Conservation (phyloP, 352 stramenopile species). For the Phytophthora melonis region DNA sequence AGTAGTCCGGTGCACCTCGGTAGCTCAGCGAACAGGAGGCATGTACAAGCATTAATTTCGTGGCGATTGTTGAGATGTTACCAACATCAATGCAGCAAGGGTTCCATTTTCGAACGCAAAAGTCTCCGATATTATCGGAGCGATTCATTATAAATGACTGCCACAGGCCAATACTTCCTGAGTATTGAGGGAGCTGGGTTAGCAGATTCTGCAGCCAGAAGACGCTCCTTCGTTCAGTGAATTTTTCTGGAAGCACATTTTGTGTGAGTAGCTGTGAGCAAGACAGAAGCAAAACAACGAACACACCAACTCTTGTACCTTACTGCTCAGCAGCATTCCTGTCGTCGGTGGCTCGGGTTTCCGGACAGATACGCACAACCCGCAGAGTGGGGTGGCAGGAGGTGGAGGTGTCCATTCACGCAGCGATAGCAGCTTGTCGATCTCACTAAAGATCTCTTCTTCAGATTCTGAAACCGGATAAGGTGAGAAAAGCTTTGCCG, state of each 20-base stretch:
- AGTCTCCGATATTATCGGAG: not conserved
- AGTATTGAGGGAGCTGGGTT: not conserved
- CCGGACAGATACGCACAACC: conserved; percentile 34
- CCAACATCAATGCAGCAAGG: no score
- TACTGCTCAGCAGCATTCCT: conserved; percentile 25
- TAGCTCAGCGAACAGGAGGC: no score
- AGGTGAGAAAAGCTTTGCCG: not conserved
- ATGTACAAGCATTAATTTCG: no score
- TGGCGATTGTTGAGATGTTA: no score
- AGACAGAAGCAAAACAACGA: not conserved
- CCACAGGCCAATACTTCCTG: not conserved
- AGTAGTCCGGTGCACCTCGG: no score
- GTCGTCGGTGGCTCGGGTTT: conserved; percentile 31
- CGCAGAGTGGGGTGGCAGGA: conserved; percentile 45
- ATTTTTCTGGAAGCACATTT: conserved; percentile 24
- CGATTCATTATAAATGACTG: not conserved
- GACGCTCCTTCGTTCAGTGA: conserved; percentile 24
- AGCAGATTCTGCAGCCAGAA: conserved; percentile 38
- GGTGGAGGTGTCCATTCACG: conserved; percentile 65
- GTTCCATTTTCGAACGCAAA: no score
- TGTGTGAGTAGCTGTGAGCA: not conserved
- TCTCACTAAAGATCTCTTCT: conserved; percentile 80
- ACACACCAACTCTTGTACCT: conserved; percentile 21
- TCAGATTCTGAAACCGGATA: conserved; percentile 59
- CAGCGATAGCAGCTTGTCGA: conserved; percentile 64